Percentiles rank a stretch among this genome's conserved stretches.
Evolutionary conservation across 306 rosid species (phyloP).

Genomic region (Purshia tridentata): DNA sequence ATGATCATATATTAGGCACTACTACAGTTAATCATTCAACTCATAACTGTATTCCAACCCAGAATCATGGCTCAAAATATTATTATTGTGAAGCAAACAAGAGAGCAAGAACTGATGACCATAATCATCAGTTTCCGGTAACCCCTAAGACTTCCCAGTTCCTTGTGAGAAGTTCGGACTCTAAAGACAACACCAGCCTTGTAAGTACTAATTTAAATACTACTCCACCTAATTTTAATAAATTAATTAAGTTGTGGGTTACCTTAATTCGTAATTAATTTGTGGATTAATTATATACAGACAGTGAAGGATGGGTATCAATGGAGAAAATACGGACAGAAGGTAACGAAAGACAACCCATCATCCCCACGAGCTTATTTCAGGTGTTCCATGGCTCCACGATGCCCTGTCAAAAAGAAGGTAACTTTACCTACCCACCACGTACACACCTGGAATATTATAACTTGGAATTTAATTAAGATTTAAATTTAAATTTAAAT

Average conservation of each 20-base stretch:
- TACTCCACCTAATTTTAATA: too few species aligned
- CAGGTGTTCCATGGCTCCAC: conserved; percentile 71
- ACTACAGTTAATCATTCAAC: too few species aligned
- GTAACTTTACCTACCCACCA: conserved; percentile 21
- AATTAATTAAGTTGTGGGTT: too few species aligned
- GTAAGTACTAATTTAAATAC: conserved; percentile 36
- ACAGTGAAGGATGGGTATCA: conserved; percentile 57
- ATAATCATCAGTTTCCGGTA: conserved; percentile 25
- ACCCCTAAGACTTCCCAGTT: conserved; percentile 38
- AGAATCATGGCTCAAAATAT: too few species aligned
- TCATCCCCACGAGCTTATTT: conserved; percentile 77
- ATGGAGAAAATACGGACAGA: conserved; percentile 88
- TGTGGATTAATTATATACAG: conserved; percentile 7
- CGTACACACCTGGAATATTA: too few species aligned
- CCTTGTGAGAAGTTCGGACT: conserved; percentile 43
- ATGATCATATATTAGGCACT: too few species aligned
- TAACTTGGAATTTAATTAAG: too few species aligned
- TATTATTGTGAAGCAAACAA: conserved; percentile 25
- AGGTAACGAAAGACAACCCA: conserved; percentile 72
- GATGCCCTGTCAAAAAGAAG: conserved; percentile 76
- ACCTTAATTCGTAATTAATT: background rate
- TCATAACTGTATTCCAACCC: too few species aligned
- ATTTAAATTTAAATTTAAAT: too few species aligned
- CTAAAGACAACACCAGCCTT: conserved; percentile 44
- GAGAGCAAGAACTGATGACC: conserved; percentile 30